These are phyloP conservation scores for Paramecium octaurelia DNA, from an alignment of 73 alveolate species.

Conservation along the genomic window DNA sequence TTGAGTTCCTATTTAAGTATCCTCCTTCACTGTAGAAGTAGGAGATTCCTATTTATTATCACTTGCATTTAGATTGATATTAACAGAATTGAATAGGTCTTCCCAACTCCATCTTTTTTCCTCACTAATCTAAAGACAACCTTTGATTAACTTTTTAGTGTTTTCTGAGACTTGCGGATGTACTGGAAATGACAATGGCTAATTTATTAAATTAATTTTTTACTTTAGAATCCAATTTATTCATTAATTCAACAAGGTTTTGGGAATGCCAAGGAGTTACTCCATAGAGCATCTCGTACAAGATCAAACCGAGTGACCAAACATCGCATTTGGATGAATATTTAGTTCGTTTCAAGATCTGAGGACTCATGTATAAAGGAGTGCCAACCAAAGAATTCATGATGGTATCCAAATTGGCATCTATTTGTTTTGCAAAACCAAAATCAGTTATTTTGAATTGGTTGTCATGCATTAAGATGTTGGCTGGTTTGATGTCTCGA, in stretches of 20 bases:
- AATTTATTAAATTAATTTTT: background rate
- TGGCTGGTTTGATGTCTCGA: conserved; percentile 61
- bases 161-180: background rate
- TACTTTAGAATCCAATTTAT: conserved; percentile 10
- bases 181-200: background rate
- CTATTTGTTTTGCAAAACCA: conserved; percentile 52
- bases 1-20: background rate
- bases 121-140: background rate
- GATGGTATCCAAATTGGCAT: conserved; percentile 12
- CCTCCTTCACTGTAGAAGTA: background rate
- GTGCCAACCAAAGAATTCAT: conserved; percentile 63
- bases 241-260: background rate
- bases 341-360: conserved; percentile 44
- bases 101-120: background rate
- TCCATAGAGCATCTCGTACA: conserved; percentile 58
- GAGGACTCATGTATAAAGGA: conserved; percentile 65
- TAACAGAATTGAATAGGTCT: background rate
- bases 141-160: background rate
- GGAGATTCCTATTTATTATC: background rate
- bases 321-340: conserved; percentile 50
- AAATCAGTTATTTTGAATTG: conserved; percentile 43
- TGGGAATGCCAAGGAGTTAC: conserved; percentile 60
- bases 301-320: conserved; percentile 60
- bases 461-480: conserved; percentile 27
- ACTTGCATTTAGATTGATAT: background rate